These are phyloP conservation scores for Extremus antarcticus DNA, from an alignment of 495 filamentous ascomycete species.

Conservation along the genomic window DNA sequence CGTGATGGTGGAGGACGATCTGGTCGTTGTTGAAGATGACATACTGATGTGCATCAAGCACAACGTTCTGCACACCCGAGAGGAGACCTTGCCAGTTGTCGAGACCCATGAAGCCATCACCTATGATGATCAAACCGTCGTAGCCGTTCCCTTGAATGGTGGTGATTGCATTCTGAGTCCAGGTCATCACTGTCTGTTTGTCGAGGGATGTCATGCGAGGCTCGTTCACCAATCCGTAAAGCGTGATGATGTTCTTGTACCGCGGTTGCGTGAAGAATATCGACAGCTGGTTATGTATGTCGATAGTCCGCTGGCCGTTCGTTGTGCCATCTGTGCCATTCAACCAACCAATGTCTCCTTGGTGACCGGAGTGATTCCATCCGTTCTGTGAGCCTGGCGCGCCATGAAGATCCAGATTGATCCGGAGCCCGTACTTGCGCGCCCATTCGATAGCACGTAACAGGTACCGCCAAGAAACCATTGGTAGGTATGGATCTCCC, in stretches of 20 bases:
- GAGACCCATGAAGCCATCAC: conserved; percentile 61
- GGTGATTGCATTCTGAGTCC: conserved; percentile 28
- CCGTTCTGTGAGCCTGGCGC: conserved; percentile 73
- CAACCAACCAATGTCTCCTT: conserved; percentile 47
- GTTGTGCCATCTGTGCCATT: conserved; percentile 34
- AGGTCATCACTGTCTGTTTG: conserved; percentile 25
- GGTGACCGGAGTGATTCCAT: conserved; percentile 64
- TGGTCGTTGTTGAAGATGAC: conserved; percentile 57
- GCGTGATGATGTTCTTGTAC: conserved; percentile 34
- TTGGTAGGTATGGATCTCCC: conserved; percentile 76
- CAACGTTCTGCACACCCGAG: conserved; percentile 25
- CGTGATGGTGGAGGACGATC: conserved; percentile 42
- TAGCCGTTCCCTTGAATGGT: conserved; percentile 29
- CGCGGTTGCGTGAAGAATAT: conserved; percentile 34
- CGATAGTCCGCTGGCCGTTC: conserved; percentile 32
- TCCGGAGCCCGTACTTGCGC: conserved; percentile 82
- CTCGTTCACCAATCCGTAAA: conserved; percentile 36
- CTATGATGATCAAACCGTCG: conserved; percentile 44
- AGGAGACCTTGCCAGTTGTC: conserved; percentile 35
- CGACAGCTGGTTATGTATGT: conserved; percentile 32
- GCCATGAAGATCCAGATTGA: conserved; percentile 90
- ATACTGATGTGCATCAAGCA: conserved; percentile 82
- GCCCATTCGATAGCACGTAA: conserved; percentile 86
- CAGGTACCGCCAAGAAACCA: conserved; percentile 88
- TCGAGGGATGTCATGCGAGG: conserved; percentile 37